These are phyloP conservation scores for Nigrospora osmanthi DNA, from an alignment of 2,329 filamentous ascomycete genomes.

Conservation along the genomic window DNA sequence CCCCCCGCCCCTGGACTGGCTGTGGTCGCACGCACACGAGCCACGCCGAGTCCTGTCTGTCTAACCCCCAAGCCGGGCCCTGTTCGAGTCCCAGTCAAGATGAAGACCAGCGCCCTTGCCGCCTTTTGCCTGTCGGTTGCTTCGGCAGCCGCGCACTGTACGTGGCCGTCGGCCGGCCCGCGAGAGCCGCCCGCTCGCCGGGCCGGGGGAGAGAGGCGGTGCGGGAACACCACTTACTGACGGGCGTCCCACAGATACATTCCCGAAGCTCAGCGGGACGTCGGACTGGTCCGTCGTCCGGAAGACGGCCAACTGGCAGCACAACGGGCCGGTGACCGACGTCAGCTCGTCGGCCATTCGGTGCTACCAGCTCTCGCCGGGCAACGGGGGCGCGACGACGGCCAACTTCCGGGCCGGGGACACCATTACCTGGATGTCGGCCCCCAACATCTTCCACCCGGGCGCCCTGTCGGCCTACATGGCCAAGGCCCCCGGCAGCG, in stretches of 20 bases:
- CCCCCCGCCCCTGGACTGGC: too few relatives aligned
- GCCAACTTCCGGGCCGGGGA: constrained; percentile 28
- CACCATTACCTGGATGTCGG: constrained; percentile 30
- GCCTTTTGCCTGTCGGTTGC: background rate
- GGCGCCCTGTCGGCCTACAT: constrained; percentile 31
- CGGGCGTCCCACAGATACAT: constrained; percentile 15
- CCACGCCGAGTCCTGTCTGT: too few relatives aligned
- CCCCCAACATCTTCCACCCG: constrained; percentile 28
- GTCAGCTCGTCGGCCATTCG: constrained; percentile 38
- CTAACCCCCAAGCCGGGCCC: too few relatives aligned
- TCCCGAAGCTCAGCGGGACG: constrained; percentile 19
- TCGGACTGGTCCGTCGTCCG: constrained; percentile 25
- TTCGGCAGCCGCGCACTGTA: background rate
- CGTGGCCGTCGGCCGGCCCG: background rate
- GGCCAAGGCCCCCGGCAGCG: constrained; percentile 28
- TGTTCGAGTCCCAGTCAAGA: background rate
- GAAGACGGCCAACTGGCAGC: constrained; percentile 35
- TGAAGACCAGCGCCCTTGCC: background rate
- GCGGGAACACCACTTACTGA: background rate
- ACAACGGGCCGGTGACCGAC: constrained; percentile 35
- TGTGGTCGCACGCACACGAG: too few relatives aligned
- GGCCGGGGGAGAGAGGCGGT: too few relatives aligned
- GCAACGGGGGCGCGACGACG: constrained; percentile 26
- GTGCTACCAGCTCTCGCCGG: constrained; percentile 38
- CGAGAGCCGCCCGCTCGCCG: background rate